Conservation (phyloP, 2,329 filamentous ascomycete species). For the Xylaria sp. region DNA sequence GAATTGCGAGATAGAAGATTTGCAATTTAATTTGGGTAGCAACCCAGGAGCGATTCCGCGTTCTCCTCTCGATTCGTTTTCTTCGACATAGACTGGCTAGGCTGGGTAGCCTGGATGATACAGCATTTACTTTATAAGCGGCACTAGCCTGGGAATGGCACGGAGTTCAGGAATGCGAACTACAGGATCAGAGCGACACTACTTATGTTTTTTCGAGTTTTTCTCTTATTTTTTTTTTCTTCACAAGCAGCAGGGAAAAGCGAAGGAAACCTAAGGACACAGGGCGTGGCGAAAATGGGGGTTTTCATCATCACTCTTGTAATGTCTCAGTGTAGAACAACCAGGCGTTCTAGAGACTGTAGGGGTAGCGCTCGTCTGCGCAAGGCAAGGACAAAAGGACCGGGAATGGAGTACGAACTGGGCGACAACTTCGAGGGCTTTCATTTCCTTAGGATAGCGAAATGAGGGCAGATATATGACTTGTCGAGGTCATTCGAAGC, state of each 20-base stretch:
- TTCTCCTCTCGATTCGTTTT: constrained; percentile 31
- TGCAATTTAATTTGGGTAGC: constrained; percentile 30
- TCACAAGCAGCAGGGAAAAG: constrained; percentile 24
- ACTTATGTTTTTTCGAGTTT: constrained; percentile 14
- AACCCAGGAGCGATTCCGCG: constrained; percentile 23
- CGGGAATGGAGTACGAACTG: constrained; percentile 18
- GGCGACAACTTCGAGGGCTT: constrained; percentile 13
- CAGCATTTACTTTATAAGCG: constrained; percentile 38
- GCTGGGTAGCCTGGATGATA: constrained; percentile 41
- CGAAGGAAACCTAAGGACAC: constrained; percentile 11
- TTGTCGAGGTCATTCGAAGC: background rate
- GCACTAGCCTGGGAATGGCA: constrained; percentile 34
- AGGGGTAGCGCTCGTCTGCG: constrained; percentile 22
- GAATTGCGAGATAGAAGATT: background rate
- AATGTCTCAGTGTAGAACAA: constrained; percentile 34
- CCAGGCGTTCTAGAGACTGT: constrained; percentile 30
- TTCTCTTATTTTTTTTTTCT: constrained; percentile 1
- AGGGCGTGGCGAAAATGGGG: constrained; percentile 24
- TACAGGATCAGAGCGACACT: constrained; percentile 26
- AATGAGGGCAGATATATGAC: constrained; percentile 15
- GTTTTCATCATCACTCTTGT: constrained; percentile 16
- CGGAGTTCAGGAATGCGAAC: constrained; percentile 35
- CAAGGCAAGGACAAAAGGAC: constrained; percentile 11
- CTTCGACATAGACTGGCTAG: constrained; percentile 42
- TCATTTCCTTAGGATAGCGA: constrained; percentile 16